Evolutionary conservation across 768 basidiomycete genomes (phyloP), one percentile per base, ranked within the genome.

Genomic region (Sarcomyxa edulis): DNA sequence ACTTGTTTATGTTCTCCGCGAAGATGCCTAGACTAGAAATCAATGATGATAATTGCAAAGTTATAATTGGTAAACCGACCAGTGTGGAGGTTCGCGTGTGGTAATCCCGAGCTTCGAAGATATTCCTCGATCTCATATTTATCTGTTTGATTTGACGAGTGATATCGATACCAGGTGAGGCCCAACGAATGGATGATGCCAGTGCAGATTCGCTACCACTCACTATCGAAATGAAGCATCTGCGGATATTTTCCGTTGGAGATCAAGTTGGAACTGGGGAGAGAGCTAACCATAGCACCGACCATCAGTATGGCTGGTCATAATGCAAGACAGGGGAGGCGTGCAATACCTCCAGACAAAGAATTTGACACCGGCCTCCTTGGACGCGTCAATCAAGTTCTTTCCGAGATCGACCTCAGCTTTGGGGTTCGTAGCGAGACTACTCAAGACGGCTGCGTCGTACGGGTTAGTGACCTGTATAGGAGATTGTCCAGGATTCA

Each of bases 261-360:
- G 20, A 35, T 32, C 20, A 45, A 42, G 10, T 27, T 33, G 0
- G 42, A 21, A 31, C 24, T 36, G 4, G 43, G 45, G 21, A 45
- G 39, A 8, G 47, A 45, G 31, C 45, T 47, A 16, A 21, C 32
- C 14, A 14, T 22, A n/a, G n/a, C n/a, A n/a, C n/a, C n/a, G n/a
- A n/a, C 3, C 35, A n/a, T n/a, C n/a, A n/a, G n/a, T n/a, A n/a
- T n/a, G n/a, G n/a, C n/a, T n/a, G n/a, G n/a, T n/a, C n/a, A n/a
- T n/a, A n/a, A n/a, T n/a, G n/a, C n/a, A n/a, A n/a, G n/a, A n/a
- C n/a, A n/a, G n/a, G n/a, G n/a, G n/a, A n/a, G n/a, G n/a, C n/a
- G n/a, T n/a, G n/a, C n/a, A n/a, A 4, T 30, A 58, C 56, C 59
- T 60, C 47, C 48, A 58, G 37, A 56, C 32, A 12, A 60, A 54